These are phyloP conservation scores for Cyberlindnera mrakii DNA, from an alignment of 805 yeast species.

Conservation along the genomic window DNA sequence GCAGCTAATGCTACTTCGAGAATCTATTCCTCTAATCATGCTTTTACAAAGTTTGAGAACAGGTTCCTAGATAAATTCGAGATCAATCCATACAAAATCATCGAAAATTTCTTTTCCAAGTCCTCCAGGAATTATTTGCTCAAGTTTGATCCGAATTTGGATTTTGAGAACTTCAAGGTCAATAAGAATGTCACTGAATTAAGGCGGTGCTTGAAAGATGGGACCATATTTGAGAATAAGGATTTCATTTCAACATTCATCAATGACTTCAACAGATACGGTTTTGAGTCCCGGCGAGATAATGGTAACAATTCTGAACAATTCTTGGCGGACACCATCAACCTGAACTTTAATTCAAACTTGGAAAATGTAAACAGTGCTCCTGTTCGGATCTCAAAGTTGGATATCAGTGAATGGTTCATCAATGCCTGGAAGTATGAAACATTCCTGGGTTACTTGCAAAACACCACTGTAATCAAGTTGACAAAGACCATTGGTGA, in stretches of 20 bases:
- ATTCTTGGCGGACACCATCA: slow-evolving; percentile 24
- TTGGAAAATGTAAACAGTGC: slow-evolving; percentile 17
- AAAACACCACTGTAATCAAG: slow-evolving; percentile 30
- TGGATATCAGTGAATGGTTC: slow-evolving; percentile 33
- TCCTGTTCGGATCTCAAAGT: slow-evolving; percentile 31
- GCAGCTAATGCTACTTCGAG: slow-evolving; percentile 31
- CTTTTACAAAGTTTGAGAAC: slow-evolving; percentile 33
- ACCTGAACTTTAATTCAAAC: slow-evolving; percentile 24
- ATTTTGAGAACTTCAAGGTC: slow-evolving; percentile 25
- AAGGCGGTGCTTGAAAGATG: slow-evolving; percentile 20
- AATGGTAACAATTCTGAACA: slow-evolving; percentile 17
- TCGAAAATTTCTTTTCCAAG: slow-evolving; percentile 29
- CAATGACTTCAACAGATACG: slow-evolving; percentile 21
- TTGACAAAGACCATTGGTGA: slow-evolving; percentile 32
- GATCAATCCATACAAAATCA: slow-evolving; percentile 31
- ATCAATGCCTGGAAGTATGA: slow-evolving; percentile 36
- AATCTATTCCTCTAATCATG: slow-evolving; percentile 27
- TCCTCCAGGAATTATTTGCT: slow-evolving; percentile 29
- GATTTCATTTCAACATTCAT: slow-evolving; percentile 22
- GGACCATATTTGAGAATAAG: slow-evolving; percentile 20
- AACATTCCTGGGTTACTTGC: slow-evolving; percentile 29
- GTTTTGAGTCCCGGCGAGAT: slow-evolving; percentile 18
- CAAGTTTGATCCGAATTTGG: slow-evolving; percentile 26
- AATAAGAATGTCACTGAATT: slow-evolving; percentile 18
- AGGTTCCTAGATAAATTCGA: slow-evolving; percentile 36